phyloP scores from a whole-genome alignment of 805 yeast species.

The Yarrowia hollandica region DNA sequence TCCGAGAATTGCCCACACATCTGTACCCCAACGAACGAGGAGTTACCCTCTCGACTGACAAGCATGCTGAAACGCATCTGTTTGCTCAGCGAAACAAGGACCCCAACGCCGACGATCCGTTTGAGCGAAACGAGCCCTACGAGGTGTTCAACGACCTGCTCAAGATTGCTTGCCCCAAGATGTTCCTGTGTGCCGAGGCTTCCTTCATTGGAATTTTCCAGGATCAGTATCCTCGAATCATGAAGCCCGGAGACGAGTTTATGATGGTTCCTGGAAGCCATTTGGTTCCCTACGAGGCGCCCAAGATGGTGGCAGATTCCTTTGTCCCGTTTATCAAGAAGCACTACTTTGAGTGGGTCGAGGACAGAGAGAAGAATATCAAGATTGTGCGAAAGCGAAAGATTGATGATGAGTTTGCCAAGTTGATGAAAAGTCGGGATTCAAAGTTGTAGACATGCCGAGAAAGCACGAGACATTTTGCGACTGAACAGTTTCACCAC shows the following conservation, averaged over 20 bases:
- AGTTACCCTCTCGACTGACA: slow-evolving; percentile 33
- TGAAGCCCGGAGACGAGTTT: slow-evolving; percentile 15
- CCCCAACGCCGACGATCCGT: not conserved
- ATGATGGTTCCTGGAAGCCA: slow-evolving; percentile 1
- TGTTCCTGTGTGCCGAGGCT: not conserved
- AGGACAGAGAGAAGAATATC: slow-evolving; percentile 17
- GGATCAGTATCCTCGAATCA: not conserved
- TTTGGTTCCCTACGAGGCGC: slow-evolving; percentile 13
- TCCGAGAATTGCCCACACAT: slow-evolving; percentile 31
- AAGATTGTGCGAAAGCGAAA: not conserved
- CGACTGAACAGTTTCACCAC: too few relatives aligned
- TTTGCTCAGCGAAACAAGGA: slow-evolving; percentile 26
- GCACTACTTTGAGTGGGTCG: not conserved
- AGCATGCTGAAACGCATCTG: slow-evolving; percentile 31
- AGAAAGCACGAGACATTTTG: too few relatives aligned
- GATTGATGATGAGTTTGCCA: slow-evolving; percentile 5
- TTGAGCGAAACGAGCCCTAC: slow-evolving; percentile 24
- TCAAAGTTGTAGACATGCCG: not conserved
- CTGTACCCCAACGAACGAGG: slow-evolving; percentile 30
- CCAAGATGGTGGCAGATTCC: slow-evolving; percentile 14
- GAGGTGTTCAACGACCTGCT: slow-evolving; percentile 13
- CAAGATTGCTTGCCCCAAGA: not conserved
- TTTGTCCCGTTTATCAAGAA: slow-evolving; percentile 7
- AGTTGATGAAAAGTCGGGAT: not conserved
- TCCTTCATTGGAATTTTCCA: not conserved